Base-by-base conservation (phyloP, 2,329 filamentous ascomycete species). In the Claviceps quebecensis region DNA sequence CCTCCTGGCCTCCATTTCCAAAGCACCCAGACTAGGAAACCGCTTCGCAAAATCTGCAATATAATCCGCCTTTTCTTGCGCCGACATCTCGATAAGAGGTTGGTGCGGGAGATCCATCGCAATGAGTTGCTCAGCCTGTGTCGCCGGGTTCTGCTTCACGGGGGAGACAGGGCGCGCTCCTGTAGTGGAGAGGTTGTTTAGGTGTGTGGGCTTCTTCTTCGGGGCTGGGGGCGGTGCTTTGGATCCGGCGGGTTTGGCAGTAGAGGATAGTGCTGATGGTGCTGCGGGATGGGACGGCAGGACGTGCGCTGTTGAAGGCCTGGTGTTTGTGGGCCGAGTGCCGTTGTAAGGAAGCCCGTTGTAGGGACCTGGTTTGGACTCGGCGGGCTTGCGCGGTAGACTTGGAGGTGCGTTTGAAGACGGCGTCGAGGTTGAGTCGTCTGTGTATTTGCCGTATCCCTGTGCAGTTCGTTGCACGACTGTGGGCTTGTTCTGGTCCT, bases 371-470 rank as follows among this genome's bases (percentile, higher is more conserved):
- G 47, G 36, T 14, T 34, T 50, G 14, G 50, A 14, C 5, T 29
- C 34, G 14, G 41, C 22, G 8, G 76, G 74, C 60, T 83, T 84
- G 23, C 74, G 67, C 6, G 74, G 72, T 13, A 77, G 62, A 22
- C 69, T 67, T 2, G 74, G 75, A 0, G 66, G 57, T 26, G 66
- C 55, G 56, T 69, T 71, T 19, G 70, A 69, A 8, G 60, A 43
- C 48, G 65, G 69, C 56, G 56, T 60, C 4, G 63, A 59, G 16
- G 65, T 59, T 4, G 69, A 65, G 2, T 68, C 66, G 56, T 83
- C 86, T 19, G 90, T 89, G 65, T 86, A 96, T 54, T 83, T 83
- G 7, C 93, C 93, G 63, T 97, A 97, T 0, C 91, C 91, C 56
- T 90, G 83, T 1, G 90, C 90, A 0, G 88, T 95, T 48, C 74